These are phyloP conservation scores for Fermentozyma sake DNA, from an alignment of 1,139 yeast species.

Conservation along the genomic window DNA sequence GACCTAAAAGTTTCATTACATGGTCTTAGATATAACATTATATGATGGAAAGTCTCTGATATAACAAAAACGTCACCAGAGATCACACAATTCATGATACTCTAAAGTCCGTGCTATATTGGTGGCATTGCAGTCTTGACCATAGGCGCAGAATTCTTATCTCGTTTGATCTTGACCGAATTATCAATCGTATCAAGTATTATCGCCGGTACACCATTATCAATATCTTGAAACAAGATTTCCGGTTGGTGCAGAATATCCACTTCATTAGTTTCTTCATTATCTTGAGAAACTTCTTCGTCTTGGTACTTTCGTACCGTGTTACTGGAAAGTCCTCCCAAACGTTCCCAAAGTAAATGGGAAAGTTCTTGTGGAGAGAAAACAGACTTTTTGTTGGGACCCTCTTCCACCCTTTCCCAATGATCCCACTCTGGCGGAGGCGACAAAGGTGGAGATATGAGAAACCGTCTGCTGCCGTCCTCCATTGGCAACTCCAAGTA, in stretches of 20 bases:
- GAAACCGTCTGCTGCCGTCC: constrained; percentile 33
- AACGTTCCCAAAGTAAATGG: constrained; percentile 42
- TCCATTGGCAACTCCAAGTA: constrained; percentile 43
- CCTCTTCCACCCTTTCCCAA: constrained; percentile 41
- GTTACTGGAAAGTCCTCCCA: constrained; percentile 37
- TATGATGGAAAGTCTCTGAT: no score
- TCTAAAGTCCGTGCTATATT: no score
- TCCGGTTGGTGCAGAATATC: constrained; percentile 27
- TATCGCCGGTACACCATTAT: constrained; percentile 36
- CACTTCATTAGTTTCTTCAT: constrained; percentile 7
- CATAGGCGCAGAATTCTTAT: constrained; percentile 6
- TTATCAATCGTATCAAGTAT: constrained; percentile 26
- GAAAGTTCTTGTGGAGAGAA: constrained; percentile 39
- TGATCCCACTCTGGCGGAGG: constrained; percentile 48
- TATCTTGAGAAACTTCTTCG: constrained; percentile 3
- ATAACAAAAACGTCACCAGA: no score
- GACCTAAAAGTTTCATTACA: no score
- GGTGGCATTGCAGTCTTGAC: constrained; percentile 23
- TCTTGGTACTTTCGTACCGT: constrained; percentile 26
- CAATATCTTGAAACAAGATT: constrained; percentile 34
- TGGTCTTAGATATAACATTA: no score
- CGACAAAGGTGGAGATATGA: constrained; percentile 46
- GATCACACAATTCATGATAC: no score
- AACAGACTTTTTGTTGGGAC: constrained; percentile 34
- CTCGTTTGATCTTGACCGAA: constrained; percentile 4